Conservation (phyloP, 163 green algal species). For the Scenedesmus sp. region DNA sequence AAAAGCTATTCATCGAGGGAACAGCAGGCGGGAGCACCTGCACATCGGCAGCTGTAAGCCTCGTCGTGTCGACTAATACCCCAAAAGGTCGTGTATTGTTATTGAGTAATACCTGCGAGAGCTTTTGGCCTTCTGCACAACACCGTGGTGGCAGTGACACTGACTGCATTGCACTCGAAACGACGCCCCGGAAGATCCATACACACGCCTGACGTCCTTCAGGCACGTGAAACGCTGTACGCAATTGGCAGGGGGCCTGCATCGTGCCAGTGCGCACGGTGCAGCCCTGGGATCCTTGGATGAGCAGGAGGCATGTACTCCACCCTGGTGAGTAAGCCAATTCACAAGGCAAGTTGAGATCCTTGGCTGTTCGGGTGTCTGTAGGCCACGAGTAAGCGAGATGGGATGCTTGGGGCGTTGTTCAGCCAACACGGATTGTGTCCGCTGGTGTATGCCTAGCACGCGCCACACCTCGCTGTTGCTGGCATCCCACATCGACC, state of each 20-base stretch:
- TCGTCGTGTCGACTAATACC: neutral
- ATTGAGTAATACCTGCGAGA: too few relatives aligned
- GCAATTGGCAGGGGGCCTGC: neutral
- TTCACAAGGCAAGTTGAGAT: neutral
- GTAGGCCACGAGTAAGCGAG: neutral
- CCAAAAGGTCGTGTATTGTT: neutral
- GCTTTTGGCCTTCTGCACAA: neutral
- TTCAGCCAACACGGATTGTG: neutral
- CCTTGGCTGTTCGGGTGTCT: neutral
- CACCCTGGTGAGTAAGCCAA: constrained; percentile 4
- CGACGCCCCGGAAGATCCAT: neutral
- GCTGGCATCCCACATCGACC: neutral
- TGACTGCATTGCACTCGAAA: constrained; percentile 8
- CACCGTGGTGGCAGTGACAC: neutral
- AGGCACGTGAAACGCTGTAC: neutral
- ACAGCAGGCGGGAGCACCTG: neutral
- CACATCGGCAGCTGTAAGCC: neutral
- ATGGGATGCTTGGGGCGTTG: neutral
- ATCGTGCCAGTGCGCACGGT: constrained; percentile 43
- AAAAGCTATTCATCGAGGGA: neutral
- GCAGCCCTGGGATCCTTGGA: constrained; percentile 17
- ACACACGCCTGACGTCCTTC: neutral
- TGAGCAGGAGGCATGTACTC: constrained; percentile 8
- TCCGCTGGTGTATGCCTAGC: neutral
- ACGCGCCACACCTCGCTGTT: neutral